These are phyloP conservation scores for Cercospora sp. DNA, from an alignment of 2,329 filamentous ascomycete species.

Conservation along the genomic window DNA sequence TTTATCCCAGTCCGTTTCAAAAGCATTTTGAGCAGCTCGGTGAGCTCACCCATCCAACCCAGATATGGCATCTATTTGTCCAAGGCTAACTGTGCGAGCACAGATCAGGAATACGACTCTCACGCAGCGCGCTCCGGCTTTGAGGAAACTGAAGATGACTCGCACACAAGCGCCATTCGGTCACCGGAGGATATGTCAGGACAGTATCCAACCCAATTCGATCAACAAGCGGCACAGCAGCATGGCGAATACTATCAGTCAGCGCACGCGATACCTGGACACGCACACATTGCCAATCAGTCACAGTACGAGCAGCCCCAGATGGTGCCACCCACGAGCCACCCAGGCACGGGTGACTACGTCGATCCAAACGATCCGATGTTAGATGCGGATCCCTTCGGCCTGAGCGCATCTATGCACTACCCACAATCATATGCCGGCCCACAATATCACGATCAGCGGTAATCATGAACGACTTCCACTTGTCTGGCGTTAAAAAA, in stretches of 20 bases:
- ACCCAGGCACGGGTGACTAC: slow-evolving; percentile 31
- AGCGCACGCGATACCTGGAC: slow-evolving; percentile 16
- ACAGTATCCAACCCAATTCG: slow-evolving; percentile 32
- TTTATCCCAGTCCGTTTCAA: slow-evolving; percentile 85
- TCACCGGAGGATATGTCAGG: slow-evolving; percentile 32
- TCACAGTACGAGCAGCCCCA: slow-evolving; percentile 24
- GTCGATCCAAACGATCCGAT: slow-evolving; percentile 78
- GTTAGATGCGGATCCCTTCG: slow-evolving; percentile 90
- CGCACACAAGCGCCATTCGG: slow-evolving; percentile 20
- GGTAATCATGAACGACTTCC: slow-evolving; percentile 2
- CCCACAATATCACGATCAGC: slow-evolving; percentile 27
- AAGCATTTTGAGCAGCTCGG: slow-evolving; percentile 94
- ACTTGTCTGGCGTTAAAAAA: background rate
- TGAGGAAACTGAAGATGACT: slow-evolving; percentile 55
- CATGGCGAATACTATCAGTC: slow-evolving; percentile 34
- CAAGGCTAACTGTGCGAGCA: slow-evolving; percentile 66
- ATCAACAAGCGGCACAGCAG: slow-evolving; percentile 25
- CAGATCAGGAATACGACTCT: slow-evolving; percentile 94
- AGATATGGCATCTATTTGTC: slow-evolving; percentile 63
- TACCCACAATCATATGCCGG: slow-evolving; percentile 26
- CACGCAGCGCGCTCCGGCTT: slow-evolving; percentile 64
- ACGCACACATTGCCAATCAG: slow-evolving; percentile 19
- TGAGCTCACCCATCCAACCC: slow-evolving; percentile 64
- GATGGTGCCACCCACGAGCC: slow-evolving; percentile 28
- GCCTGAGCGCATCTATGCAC: slow-evolving; percentile 83